Evolutionary conservation across 2,329 filamentous ascomycete genomes (phyloP), one percentile per base, ranked within the genome.

Genomic region (Pseudocercospora ulei): DNA sequence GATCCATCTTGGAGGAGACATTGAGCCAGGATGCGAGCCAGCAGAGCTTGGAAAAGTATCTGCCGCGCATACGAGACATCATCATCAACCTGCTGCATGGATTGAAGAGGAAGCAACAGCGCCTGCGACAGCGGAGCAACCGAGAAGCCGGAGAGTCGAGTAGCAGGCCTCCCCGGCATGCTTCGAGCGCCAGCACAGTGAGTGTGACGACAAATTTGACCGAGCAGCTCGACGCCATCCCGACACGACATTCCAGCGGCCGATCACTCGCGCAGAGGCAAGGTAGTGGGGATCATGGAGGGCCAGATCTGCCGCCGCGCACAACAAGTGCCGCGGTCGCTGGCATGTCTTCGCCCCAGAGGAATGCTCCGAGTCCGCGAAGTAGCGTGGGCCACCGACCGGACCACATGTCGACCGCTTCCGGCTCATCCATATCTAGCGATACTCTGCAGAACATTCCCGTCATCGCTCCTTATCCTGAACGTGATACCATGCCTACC

Each of bases 1-100:
- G 90, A 53, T 78, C 79, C 43, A 96, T 98, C 41, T 73, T 98
- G 38, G 90, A 98, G 63, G 83, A 93, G 41, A 98, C 90, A 1
- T 71, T 98, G 22, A 96, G 88, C 62, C 90, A 98, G 58, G 87
- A 96, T 64, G 90, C 90, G 3, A 95, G 84, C 52, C 79, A 87
- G 34, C 80, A 92, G 58, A 95, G 87, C 61, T 71, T 98, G 44
- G 90, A 98, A 61, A 82, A 82, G 59, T 98, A 93, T 61, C 69
- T 98, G 19, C 90, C 90, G 1, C 77, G 82, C 43, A 98, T 98
- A 61, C 79, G 90, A 54, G 90, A 98, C 62, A 98, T 98, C 56
- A 98, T 98, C 58, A 96, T 98, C 62, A 95, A 93, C 59, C 70
- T 98, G 18, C 73, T 98, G 5, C 90, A 98, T 60, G 90, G 90